These are phyloP conservation scores for Candida nemodendra DNA, from an alignment of 805 yeast genomes.

Conservation along the genomic window DNA sequence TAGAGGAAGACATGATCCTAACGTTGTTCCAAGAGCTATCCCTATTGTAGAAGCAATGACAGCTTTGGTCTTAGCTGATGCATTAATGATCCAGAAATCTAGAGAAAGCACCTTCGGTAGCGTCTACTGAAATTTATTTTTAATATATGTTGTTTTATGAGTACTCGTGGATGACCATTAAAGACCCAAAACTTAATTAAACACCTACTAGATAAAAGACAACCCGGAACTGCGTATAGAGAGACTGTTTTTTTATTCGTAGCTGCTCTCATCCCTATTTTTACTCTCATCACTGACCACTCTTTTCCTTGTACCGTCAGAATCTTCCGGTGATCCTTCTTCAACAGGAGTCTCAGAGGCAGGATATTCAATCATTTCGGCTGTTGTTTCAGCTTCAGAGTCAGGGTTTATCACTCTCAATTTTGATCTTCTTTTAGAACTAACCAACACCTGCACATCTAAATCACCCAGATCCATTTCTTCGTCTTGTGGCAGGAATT, in stretches of 20 bases:
- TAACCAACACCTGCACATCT: slow-evolving; percentile 72
- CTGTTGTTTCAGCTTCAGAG: slow-evolving; percentile 5
- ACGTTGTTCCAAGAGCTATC: slow-evolving; percentile 97
- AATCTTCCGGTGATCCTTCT: neutral
- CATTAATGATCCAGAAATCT: slow-evolving; percentile 78
- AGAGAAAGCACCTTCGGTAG: slow-evolving; percentile 57
- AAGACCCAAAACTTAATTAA: no score
- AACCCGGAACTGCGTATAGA: no score
- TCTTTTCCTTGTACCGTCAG: slow-evolving; percentile 25
- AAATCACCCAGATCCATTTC: slow-evolving; percentile 46
- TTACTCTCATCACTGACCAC: slow-evolving; percentile 30
- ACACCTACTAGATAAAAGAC: no score
- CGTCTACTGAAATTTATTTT: slow-evolving; percentile 26
- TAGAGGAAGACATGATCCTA: slow-evolving; percentile 97
- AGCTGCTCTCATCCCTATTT: slow-evolving; percentile 12
- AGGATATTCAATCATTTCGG: neutral
- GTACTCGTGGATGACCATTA: no score
- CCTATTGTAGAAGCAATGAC: slow-evolving; percentile 99
- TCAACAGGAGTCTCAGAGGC: slow-evolving; percentile 1
- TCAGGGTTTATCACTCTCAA: slow-evolving; percentile 61
- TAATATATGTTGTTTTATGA: no score
- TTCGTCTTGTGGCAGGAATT: slow-evolving; percentile 26
- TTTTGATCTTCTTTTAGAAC: slow-evolving; percentile 59
- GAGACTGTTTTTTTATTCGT: slow-evolving; percentile 12
- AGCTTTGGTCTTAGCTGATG: slow-evolving; percentile 89